A percentile compares a stretch with the other conserved stretches of the same genome.
Evolutionary conservation across 495 filamentous ascomycete genomes (phyloP).

Genomic region (Penicillium ucsense): DNA sequence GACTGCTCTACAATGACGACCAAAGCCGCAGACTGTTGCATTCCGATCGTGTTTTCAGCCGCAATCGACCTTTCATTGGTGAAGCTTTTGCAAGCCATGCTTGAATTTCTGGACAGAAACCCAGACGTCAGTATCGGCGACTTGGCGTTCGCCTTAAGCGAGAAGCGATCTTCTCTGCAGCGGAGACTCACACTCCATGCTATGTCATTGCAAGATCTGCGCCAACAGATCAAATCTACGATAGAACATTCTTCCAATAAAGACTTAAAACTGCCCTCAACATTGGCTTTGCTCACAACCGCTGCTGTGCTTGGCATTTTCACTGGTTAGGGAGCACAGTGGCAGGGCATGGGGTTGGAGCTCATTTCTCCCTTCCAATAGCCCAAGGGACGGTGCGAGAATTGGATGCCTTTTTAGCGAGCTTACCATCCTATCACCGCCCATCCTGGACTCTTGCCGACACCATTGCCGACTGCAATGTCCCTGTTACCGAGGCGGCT

Average conservation of each 20-base stretch:
- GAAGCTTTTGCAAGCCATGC: too few species aligned
- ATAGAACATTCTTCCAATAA: too few species aligned
- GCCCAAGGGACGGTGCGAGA: not conserved
- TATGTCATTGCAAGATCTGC: too few species aligned
- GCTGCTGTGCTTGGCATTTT: slow-evolving; percentile 3
- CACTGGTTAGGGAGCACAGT: slow-evolving; percentile 7
- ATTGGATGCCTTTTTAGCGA: not conserved
- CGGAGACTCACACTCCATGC: too few species aligned
- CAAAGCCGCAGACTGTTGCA: not conserved
- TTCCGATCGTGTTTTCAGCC: too few species aligned
- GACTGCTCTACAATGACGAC: not conserved
- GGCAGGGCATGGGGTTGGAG: not conserved
- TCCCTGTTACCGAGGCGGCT: not conserved
- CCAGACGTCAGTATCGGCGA: too few species aligned
- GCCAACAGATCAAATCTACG: too few species aligned
- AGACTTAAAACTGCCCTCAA: not conserved
- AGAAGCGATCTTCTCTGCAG: too few species aligned
- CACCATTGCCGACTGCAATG: not conserved
- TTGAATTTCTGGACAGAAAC: too few species aligned
- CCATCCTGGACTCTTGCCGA: not conserved
- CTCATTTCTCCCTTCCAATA: not conserved
- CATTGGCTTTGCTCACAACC: not conserved
- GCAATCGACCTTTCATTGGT: too few species aligned
- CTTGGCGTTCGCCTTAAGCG: too few species aligned
- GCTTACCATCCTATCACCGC: not conserved